Base-by-base conservation (phyloP, 148 eudicot species). In the Silene conica region DNA sequence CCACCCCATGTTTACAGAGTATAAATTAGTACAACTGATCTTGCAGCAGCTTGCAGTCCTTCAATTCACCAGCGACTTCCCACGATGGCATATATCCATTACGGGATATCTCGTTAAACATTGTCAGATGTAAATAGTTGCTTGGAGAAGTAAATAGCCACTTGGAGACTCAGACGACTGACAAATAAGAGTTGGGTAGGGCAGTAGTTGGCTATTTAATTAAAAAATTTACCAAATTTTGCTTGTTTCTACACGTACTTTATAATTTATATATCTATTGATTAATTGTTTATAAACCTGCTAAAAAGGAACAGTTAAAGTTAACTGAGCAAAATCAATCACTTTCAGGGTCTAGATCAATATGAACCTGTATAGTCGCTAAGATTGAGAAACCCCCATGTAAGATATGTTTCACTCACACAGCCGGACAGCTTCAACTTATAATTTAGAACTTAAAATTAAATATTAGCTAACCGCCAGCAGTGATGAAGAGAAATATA, bases 401-500 rank as follows among this genome's bases (percentile, higher is more conserved):
- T 60, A 23, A 60, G 63, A 22, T 60, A 18, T 55, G 10, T 12
- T 9, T 12, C 31, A 31, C 63, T 22, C 28, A 6, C 4, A 21
- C 14, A 15, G 5, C 10, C 63, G 23, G 63, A 58, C 63, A 58
- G 25, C 23, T 58, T 3, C 7, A 13, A 5, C 38, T 25, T 28
- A 7, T 8, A 63, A 8, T 63, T 18, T 34, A 38, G 11, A 31
- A 38, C 21, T 64, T n/a, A 64, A 6, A 16, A 62, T 64, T 16
- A 38, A 18, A 64, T 31, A 2, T 64, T 63, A 26, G 67, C 41
- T 16, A 13, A 12, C 41, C 41, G 28, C 38, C 18, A 50, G 55
- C 16, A 50, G 16, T 28, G 31, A 18, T 6, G 4, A n/a, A 34
- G 48, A 65, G 74, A 80, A 54, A 31, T 45, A 73, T 73, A 95